Percentiles rank a stretch among this genome's conserved stretches.
phyloP scores from a whole-genome alignment of 257 asterid genomes.

The Rauvolfia tetraphylla region DNA sequence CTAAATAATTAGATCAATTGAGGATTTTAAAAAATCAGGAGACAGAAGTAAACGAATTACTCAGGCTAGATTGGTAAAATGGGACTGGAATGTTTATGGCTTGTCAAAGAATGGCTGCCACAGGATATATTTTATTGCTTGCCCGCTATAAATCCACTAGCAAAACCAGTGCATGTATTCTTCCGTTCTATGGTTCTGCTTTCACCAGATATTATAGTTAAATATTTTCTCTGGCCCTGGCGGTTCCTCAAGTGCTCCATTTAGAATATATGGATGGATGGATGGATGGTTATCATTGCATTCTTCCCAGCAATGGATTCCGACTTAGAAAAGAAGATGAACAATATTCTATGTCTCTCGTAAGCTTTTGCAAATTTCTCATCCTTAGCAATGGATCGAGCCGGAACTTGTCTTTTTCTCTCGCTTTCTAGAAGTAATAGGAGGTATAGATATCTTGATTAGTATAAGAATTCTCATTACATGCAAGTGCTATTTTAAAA shows the following conservation, averaged over 20 bases:
- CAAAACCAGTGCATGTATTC: conserved; percentile 3
- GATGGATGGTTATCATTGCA: background rate
- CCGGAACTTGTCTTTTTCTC: no score
- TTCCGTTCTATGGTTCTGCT: background rate
- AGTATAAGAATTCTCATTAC: no score
- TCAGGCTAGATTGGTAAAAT: no score
- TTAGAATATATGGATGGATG: background rate
- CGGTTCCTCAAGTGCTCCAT: background rate
- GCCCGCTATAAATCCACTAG: conserved; percentile 5
- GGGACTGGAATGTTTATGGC: background rate
- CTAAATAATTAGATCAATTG: no score
- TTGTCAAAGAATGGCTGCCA: background rate
- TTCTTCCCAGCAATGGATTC: background rate
- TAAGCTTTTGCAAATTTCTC: no score
- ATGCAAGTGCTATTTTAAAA: no score
- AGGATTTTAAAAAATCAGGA: no score
- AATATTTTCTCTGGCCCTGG: background rate
- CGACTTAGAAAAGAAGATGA: background rate
- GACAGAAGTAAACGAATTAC: no score
- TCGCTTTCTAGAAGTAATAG: no score
- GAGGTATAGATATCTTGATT: no score
- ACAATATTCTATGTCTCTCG: background rate
- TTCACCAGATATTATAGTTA: background rate
- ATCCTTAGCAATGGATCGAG: no score
- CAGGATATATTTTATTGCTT: background rate